These are phyloP conservation scores for Solanum appendiculatum DNA, from an alignment of 257 asterid species.

Conservation along the genomic window DNA sequence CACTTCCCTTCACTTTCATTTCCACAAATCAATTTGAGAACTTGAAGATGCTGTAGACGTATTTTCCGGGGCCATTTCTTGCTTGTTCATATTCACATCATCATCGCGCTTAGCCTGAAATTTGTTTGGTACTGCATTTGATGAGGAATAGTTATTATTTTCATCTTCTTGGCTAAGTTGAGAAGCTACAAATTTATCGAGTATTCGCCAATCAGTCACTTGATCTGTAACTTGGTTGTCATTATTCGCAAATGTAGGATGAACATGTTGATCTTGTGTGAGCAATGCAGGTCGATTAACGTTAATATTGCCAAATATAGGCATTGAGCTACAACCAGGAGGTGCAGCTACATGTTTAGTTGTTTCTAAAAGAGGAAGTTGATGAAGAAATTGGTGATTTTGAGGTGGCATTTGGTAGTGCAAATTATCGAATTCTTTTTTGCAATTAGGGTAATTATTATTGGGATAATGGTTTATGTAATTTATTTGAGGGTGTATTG, in stretches of 20 bases:
- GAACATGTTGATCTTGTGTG: conserved; percentile 5
- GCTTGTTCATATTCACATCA: conserved; percentile 3
- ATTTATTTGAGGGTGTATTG: conserved; percentile 12
- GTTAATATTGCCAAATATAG: conserved; percentile 9
- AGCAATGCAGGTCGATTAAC: not conserved
- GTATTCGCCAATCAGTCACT: conserved; percentile 70
- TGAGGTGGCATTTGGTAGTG: conserved; percentile 25
- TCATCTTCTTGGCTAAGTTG: conserved; percentile 70
- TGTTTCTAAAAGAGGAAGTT: conserved; percentile 64
- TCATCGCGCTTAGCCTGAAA: conserved; percentile 4
- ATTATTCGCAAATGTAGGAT: not conserved
- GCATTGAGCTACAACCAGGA: conserved; percentile 13
- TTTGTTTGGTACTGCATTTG: conserved; percentile 2
- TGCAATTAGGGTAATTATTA: conserved; percentile 25
- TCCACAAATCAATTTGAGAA: conserved; percentile 49
- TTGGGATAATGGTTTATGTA: conserved; percentile 16
- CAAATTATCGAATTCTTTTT: conserved; percentile 37
- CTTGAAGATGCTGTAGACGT: conserved; percentile 41
- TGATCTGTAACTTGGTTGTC: conserved; percentile 15
- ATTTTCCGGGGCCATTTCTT: conserved; percentile 32
- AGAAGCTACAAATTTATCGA: conserved; percentile 79
- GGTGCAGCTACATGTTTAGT: conserved; percentile 20
- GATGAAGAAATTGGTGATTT: conserved; percentile 40
- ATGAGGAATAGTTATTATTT: conserved; percentile 20
- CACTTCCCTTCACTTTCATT: conserved; percentile 15